These are phyloP conservation scores for Mesembryanthemum crystallinum DNA, from an alignment of 148 eudicot species.

Conservation along the genomic window DNA sequence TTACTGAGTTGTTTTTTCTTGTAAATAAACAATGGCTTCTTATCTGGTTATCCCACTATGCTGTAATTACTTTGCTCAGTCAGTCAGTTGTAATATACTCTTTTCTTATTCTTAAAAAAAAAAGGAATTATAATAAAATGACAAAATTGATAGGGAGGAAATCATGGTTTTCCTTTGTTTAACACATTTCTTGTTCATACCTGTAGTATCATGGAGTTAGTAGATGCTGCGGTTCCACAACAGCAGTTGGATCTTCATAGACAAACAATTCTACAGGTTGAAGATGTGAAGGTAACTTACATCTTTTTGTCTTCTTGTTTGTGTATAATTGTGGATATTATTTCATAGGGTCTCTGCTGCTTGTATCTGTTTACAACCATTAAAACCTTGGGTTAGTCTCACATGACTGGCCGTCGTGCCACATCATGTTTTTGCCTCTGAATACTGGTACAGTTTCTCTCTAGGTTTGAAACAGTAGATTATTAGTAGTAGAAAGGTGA, in stretches of 20 bases:
- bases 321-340: background rate
- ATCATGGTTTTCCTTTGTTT: slow-evolving; percentile 7
- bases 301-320: background rate
- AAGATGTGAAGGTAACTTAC: slow-evolving; percentile 74
- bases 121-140: no score
- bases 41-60: no score
- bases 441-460: background rate
- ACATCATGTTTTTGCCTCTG: background rate
- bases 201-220: slow-evolving; percentile 79
- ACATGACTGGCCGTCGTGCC: background rate
- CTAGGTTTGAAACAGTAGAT: background rate
- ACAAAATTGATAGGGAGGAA: background rate
- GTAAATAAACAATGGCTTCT: no score
- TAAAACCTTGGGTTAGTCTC: background rate
- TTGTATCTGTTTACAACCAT: background rate
- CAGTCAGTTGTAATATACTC: background rate
- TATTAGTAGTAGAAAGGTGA: background rate
- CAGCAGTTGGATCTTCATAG: slow-evolving; percentile 63
- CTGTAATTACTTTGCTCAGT: no score
- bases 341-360: background rate
- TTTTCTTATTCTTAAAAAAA: no score
- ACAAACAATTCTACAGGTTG: slow-evolving; percentile 62
- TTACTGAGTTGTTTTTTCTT: no score
- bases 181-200: slow-evolving; percentile 15
- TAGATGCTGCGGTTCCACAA: slow-evolving; percentile 94